Evolutionary conservation across 2,329 filamentous ascomycete species (phyloP), one percentile per base, ranked within the genome.

Genomic region (Fusarium sp.): DNA sequence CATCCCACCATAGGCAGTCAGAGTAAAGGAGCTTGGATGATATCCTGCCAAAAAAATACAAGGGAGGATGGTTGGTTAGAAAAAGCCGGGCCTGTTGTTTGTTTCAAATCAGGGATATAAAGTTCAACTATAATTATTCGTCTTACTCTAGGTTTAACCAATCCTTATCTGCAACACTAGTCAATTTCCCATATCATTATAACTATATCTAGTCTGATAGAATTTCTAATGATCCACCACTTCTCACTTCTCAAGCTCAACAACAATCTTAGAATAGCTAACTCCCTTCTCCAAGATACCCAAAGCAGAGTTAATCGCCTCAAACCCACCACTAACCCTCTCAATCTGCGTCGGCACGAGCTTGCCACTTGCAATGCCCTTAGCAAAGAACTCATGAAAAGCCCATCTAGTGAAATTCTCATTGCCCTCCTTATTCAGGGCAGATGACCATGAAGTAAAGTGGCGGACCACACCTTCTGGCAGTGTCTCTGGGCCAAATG

Each of bases 201-300:
- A 49, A 19, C 27, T 31, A 2, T 19, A 5, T 15, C 8, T 25
- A 15, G 4, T 33, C n/a, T 23, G 23, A 2, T 4, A 49, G 4
- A 4, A 7, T 23, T 4, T 23, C 8, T 2, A 7, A 4, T 2
- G 19, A 7, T 14, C 11, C 8, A 12, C 4, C 8, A 19, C n/a
- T 10, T 33, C 5, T 49, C 7, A 52, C 48, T 52, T 27, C 14
- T 38, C 18, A 16, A 52, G 23, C 49, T 52, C 49, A 18, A 52
- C 49, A 52, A 38, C 33, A 38, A 52, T 10, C 33, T 52, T 52
- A 1, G 49, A n/a, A 23, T 52, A 38, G 4, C 49, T 52, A 12
- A 52, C 23, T 2, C 49, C 49, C 14, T 52, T 38, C n/a, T 2
- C 14, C 14, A 52, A 10, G 15, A 21, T 52, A 52, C 27, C 33